These are phyloP conservation scores for Zoysia japonica DNA, from an alignment of 176 grass and related monocot genomes.

Conservation along the genomic window DNA sequence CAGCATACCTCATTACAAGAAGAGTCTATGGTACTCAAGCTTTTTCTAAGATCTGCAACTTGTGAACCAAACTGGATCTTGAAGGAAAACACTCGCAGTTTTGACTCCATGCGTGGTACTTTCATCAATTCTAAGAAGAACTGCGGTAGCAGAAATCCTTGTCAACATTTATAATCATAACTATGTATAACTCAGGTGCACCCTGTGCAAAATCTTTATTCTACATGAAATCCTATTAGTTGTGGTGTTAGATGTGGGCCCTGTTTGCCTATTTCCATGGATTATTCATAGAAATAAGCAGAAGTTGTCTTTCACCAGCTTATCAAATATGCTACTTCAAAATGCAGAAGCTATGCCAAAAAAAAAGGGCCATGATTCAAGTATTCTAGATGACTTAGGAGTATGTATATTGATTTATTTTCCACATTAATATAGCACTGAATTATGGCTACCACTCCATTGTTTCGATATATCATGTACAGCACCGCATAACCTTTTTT, in stretches of 20 bases:
- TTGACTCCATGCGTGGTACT: conserved; percentile 96
- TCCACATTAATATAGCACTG: neutral
- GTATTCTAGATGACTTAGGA: neutral
- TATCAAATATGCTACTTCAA: too few species aligned
- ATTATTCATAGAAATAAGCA: too few species aligned
- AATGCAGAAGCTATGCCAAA: too few species aligned
- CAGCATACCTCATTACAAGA: conserved; percentile 71
- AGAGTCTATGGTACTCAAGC: conserved; percentile 80
- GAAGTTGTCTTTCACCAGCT: too few species aligned
- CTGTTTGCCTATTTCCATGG: too few species aligned
- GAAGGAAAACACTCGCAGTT: conserved; percentile 94
- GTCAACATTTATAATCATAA: conserved; percentile 23
- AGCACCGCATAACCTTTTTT: neutral
- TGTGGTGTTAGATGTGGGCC: neutral
- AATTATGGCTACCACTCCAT: neutral
- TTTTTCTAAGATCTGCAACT: conserved; percentile 84
- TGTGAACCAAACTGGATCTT: conserved; percentile 95
- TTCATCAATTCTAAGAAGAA: conserved; percentile 99
- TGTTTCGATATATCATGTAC: neutral
- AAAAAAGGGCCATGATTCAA: neutral
- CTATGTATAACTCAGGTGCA: conserved; percentile 17
- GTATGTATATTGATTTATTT: neutral
- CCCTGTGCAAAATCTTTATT: neutral
- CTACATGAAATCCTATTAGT: neutral
- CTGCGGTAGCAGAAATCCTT: conserved; percentile 50